Conservation (phyloP, 2,329 filamentous ascomycete species). For the Nothopassalora personata region DNA sequence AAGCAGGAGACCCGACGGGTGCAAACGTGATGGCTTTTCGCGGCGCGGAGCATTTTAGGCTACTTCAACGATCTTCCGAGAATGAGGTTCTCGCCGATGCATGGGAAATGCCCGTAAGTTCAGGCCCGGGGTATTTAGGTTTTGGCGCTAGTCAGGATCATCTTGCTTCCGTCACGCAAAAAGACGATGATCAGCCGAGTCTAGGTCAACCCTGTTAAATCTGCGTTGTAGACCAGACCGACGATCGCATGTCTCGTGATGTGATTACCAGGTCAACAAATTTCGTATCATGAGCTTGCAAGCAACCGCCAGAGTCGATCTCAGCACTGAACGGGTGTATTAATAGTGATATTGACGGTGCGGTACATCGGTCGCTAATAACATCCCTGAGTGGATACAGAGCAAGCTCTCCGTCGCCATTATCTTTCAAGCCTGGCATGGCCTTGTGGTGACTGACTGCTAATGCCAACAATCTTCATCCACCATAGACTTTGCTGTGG, state of each 20-base stretch:
- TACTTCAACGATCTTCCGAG: background rate
- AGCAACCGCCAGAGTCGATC: too few relatives aligned
- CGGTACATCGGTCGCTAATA: too few relatives aligned
- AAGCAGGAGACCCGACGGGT: background rate
- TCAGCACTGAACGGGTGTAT: background rate
- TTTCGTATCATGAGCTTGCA: too few relatives aligned
- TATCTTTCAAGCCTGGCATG: too few relatives aligned
- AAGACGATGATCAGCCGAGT: background rate
- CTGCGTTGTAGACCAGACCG: background rate
- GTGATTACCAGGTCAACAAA: background rate
- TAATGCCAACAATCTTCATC: background rate
- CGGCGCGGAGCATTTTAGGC: background rate
- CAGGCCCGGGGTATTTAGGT: background rate
- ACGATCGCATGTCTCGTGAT: background rate
- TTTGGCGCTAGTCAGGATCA: background rate
- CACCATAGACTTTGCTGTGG: background rate
- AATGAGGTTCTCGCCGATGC: background rate
- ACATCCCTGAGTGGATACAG: background rate
- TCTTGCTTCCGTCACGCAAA: background rate
- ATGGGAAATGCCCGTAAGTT: background rate
- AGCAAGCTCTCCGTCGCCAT: background rate
- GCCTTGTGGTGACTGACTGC: background rate
- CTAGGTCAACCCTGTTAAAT: background rate
- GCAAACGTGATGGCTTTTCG: background rate
- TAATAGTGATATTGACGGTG: background rate